Conservation (phyloP, 345 rosid genomes). For the Melaleuca quinquenervia region DNA sequence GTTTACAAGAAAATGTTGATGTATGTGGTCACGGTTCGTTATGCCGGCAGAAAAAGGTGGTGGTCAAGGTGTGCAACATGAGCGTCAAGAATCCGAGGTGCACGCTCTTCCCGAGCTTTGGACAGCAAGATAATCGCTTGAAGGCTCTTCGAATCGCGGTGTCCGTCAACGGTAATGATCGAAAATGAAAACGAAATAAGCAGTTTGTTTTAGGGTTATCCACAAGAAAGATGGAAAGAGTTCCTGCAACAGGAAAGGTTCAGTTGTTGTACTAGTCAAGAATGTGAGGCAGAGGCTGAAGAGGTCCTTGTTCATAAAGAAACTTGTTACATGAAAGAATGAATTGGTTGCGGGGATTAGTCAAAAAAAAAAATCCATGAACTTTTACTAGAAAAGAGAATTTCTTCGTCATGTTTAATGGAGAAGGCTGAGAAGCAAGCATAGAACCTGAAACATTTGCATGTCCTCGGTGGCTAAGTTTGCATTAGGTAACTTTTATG, state of each 20-base stretch:
- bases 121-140: not conserved
- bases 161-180: slow-evolving; percentile 2
- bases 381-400: not conserved
- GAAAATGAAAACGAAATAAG: not conserved
- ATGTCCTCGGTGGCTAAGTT: not conserved
- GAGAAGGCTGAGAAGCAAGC: not conserved
- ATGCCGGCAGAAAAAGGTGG: slow-evolving; percentile 15
- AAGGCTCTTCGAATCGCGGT: slow-evolving; percentile 13
- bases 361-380: not conserved
- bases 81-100: not conserved
- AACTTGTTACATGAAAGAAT: not conserved
- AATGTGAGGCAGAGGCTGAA: not conserved
- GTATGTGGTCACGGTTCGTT: not conserved
- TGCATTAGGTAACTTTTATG: no score
- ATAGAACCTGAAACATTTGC: not conserved
- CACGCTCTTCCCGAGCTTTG: not conserved
- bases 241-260: not conserved
- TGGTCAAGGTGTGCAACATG: slow-evolving; percentile 12
- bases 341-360: not conserved
- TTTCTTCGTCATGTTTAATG: not conserved
- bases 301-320: not conserved
- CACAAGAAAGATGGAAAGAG: not conserved
- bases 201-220: not conserved
- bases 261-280: not conserved
- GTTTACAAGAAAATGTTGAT: not conserved